Conservation (phyloP, 176 grass and related monocot genomes). For the Leersia perrieri region DNA sequence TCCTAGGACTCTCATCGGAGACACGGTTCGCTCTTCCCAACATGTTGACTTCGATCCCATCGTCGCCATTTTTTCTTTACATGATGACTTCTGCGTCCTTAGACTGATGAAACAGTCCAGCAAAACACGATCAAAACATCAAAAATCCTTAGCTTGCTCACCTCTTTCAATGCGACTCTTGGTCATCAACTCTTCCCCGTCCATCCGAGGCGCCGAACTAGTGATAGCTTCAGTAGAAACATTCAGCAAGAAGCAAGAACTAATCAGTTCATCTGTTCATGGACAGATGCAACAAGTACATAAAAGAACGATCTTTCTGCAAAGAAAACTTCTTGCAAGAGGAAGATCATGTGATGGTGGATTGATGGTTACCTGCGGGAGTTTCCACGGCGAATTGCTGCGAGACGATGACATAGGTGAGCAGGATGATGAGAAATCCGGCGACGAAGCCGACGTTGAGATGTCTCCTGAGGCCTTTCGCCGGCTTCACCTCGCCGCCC, state of each 20-base stretch:
- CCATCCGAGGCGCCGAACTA: not conserved
- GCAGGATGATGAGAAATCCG: conserved; percentile 62
- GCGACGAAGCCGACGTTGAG: conserved; percentile 49
- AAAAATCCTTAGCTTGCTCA: not conserved
- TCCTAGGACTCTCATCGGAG: not conserved
- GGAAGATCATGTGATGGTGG: too few relatives aligned
- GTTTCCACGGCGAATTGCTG: conserved; percentile 33
- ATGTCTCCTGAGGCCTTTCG: conserved; percentile 14
- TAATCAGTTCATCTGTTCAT: not conserved
- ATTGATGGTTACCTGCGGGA: conserved; percentile 20
- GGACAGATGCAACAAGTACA: not conserved
- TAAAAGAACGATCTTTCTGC: not conserved
- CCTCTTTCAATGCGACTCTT: not conserved
- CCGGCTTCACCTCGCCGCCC: conserved; percentile 37
- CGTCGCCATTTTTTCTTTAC: not conserved
- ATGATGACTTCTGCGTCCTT: not conserved
- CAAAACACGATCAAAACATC: not conserved
- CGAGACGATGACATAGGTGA: conserved; percentile 62
- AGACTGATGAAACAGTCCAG: not conserved
- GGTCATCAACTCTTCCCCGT: conserved; percentile 15
- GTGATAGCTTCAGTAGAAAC: not conserved
- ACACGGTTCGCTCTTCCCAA: not conserved
- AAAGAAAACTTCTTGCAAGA: not conserved
- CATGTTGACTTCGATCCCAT: not conserved
- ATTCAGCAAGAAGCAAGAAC: not conserved